Evolutionary conservation across 1,139 yeast genomes (phyloP), one percentile per base, ranked within the genome.

Genomic region (Hansenula anomala): DNA sequence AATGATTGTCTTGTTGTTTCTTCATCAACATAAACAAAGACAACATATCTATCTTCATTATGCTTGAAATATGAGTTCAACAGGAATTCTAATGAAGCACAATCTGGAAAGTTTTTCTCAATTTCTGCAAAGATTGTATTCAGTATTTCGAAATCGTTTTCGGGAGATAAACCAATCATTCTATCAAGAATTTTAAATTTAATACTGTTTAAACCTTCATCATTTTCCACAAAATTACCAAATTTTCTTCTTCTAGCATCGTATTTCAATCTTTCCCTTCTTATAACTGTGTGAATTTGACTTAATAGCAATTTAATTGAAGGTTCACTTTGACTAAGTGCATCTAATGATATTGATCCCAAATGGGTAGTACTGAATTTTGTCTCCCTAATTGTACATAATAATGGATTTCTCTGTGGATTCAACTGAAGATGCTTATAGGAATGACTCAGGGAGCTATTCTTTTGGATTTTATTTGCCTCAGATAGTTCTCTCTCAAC

Each of bases 311-410:
- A 24, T 25, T 41, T 40, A 41, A 43, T 37, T 32, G 37, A 42
- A 8, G 46, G 43, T 22, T 45, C 48, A 4, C 43, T 29, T 24
- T 43, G 43, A 2, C 43, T 41, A 24, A 45, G 35, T 4, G 48
- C 46, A 11, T 41, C 43, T 1, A 43, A 42, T 2, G 48, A 45
- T 13, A 41, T 41, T 20, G 48, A 45, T 1, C 48, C 48, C 13
- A 43, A 36, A 22, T 45, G 43, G 2, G 46, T 44, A 6, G 31
- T n/a, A 1, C 43, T 33, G 15, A 40, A 42, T 3, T 40, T 37
- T 8, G 43, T 38, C 3, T 37, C 36, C 43, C 39, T 36, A 4
- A 43, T 41, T 1, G 46, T 43, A 15, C 45, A 37, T 14, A 43
- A 20, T 19, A 45, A 20, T 6, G 48, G 46, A 30, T 43, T 45